Conservation (phyloP, 129 eudicot species). For the Helichrysum umbraculigerum region DNA sequence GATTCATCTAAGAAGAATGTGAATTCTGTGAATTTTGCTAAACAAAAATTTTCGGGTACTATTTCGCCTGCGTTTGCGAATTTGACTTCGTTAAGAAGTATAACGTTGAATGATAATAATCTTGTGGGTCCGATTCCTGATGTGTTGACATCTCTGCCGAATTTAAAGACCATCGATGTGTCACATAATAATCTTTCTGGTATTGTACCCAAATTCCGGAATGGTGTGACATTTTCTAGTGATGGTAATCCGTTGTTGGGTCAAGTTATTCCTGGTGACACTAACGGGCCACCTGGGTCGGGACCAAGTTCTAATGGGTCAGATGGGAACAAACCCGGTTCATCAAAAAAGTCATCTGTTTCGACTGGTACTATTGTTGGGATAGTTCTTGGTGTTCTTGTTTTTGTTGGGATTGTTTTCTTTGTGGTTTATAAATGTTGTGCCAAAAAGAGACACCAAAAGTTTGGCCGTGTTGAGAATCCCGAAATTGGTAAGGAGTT, state of each 20-base stretch:
- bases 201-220: constrained; percentile 35
- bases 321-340: constrained; percentile 24
- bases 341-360: constrained; percentile 34
- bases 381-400: constrained; percentile 47
- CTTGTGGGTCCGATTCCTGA: constrained; percentile 52
- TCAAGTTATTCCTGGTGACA: constrained; percentile 22
- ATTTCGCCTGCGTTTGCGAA: constrained; percentile 63
- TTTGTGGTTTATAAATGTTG: constrained; percentile 60
- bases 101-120: constrained; percentile 52
- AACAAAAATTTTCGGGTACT: constrained; percentile 39
- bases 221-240: constrained; percentile 31
- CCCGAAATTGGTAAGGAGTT: constrained; percentile 51
- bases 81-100: constrained; percentile 38
- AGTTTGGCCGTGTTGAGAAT: constrained; percentile 55
- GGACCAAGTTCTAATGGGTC: constrained; percentile 4
- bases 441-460: constrained; percentile 46
- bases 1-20: constrained; percentile 44
- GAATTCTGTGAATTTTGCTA: constrained; percentile 36
- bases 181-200: constrained; percentile 62
- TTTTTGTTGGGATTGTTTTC: constrained; percentile 47
- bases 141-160: constrained; percentile 38
- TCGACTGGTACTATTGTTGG: constrained; percentile 49
- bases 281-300: constrained; percentile 29
- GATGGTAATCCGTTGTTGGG: constrained; percentile 49
- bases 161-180: constrained; percentile 45